phyloP scores from a whole-genome alignment of 306 rosid species.

The Canavalia gladiata region DNA sequence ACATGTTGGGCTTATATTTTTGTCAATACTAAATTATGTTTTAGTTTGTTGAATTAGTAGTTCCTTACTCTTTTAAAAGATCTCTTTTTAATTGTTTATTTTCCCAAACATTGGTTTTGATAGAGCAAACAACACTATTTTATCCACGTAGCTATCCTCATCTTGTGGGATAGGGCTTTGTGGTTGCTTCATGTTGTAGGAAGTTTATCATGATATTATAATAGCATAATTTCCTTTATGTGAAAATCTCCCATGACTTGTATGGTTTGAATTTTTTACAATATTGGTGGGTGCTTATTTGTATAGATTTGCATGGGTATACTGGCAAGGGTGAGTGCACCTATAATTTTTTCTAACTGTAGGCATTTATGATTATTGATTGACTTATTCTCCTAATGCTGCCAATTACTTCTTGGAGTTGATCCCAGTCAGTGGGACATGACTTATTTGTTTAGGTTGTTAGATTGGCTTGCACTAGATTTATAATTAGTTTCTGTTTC shows the following conservation, averaged over 20 bases:
- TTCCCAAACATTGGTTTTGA: neutral
- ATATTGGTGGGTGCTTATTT: slow-evolving; percentile 22
- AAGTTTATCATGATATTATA: slow-evolving; percentile 4
- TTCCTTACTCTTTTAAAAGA: slow-evolving; percentile 15
- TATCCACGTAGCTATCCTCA: neutral
- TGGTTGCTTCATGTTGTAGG: neutral
- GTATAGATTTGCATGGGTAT: slow-evolving; percentile 27
- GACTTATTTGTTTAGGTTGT: neutral
- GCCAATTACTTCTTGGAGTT: slow-evolving; percentile 2
- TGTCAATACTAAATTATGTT: neutral
- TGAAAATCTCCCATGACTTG: neutral
- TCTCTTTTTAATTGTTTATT: neutral
- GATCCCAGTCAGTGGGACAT: neutral
- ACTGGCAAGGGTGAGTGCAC: neutral
- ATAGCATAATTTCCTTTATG: neutral
- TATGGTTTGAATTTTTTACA: slow-evolving; percentile 5
- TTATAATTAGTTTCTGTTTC: slow-evolving; percentile 55
- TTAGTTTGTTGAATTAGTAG: neutral
- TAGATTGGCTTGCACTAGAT: slow-evolving; percentile 45
- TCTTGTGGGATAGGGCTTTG: neutral
- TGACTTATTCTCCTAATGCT: slow-evolving; percentile 35
- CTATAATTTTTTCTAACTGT: neutral
- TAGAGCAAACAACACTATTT: neutral
- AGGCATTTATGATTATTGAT: slow-evolving; percentile 36
- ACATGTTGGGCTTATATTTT: neutral